Percentiles rank a stretch among this genome's conserved stretches.
Evolutionary conservation across 129 eudicot genomes (phyloP).

Genomic region (Helianthus tuberosus): DNA sequence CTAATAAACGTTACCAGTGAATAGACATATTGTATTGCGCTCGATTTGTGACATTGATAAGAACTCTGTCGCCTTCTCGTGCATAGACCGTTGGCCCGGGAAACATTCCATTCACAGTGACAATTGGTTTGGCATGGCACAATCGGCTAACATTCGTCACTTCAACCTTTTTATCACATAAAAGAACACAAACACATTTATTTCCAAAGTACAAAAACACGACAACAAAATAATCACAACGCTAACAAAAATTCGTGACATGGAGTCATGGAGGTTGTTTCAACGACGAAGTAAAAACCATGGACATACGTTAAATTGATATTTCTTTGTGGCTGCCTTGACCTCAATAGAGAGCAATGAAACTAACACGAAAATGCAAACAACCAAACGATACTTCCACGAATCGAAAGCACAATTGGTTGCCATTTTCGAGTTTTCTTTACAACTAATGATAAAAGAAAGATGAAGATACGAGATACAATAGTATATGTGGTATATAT

Average conservation of each 20-base stretch:
- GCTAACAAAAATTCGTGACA: neutral
- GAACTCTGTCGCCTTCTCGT: constrained; percentile 67
- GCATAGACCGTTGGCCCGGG: constrained; percentile 81
- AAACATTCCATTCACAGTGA: constrained; percentile 70
- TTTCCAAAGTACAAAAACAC: no score
- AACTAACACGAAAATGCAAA: constrained; percentile 27
- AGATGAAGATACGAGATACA: constrained; percentile 13
- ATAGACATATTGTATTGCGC: constrained; percentile 78
- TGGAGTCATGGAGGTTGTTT: neutral
- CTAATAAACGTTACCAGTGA: constrained; percentile 53
- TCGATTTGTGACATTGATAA: constrained; percentile 60
- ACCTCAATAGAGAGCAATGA: constrained; percentile 27
- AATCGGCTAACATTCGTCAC: constrained; percentile 63
- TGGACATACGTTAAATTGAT: constrained; percentile 63
- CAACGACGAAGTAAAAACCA: neutral
- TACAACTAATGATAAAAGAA: neutral
- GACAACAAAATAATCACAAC: no score
- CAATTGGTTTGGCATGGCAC: constrained; percentile 71
- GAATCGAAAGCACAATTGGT: constrained; percentile 2
- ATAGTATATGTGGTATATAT: neutral
- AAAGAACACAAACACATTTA: neutral
- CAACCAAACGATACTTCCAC: constrained; percentile 4
- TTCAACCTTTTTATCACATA: constrained; percentile 36
- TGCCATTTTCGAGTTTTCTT: constrained; percentile 32
- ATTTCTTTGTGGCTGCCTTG: constrained; percentile 52